Percentiles rank a stretch among this genome's conserved stretches.
These are phyloP conservation scores for Ramalina peruviana DNA, from an alignment of 495 filamentous ascomycete species.

Conservation along the genomic window DNA sequence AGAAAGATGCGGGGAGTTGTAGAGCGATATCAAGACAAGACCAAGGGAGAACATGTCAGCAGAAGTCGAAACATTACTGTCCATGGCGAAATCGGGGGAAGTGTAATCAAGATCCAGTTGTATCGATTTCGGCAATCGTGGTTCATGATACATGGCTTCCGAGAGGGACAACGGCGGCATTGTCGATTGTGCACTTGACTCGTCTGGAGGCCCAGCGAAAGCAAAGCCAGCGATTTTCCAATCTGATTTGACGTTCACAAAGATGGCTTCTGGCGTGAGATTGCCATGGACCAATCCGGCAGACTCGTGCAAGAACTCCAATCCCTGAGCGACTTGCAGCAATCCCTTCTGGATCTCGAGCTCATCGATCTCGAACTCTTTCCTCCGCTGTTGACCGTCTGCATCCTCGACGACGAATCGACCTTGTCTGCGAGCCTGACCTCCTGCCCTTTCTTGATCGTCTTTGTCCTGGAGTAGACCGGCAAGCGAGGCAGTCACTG, in stretches of 20 bases:
- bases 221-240: slow-evolving; percentile 93
- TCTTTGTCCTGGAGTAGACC: slow-evolving; percentile 78
- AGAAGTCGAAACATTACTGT: slow-evolving; percentile 63
- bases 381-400: slow-evolving; percentile 54
- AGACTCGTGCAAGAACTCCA: slow-evolving; percentile 95
- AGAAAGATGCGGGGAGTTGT: slow-evolving; percentile 82
- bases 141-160: slow-evolving; percentile 72
- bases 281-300: slow-evolving; percentile 89
- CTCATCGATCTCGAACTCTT: slow-evolving; percentile 91
- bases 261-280: slow-evolving; percentile 86
- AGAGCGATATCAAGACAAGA: slow-evolving; percentile 73
- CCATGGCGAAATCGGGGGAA: slow-evolving; percentile 84
- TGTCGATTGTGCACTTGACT: slow-evolving; percentile 51
- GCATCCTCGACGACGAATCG: slow-evolving; percentile 73
- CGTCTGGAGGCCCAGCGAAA: slow-evolving; percentile 69
- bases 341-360: slow-evolving; percentile 94
- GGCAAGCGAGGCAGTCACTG: slow-evolving; percentile 75
- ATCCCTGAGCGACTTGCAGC: slow-evolving; percentile 79
- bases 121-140: slow-evolving; percentile 67
- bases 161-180: slow-evolving; percentile 64
- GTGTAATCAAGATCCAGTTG: slow-evolving; percentile 87
- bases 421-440: slow-evolving; percentile 52
- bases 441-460: slow-evolving; percentile 59
- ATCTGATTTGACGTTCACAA: slow-evolving; percentile 92
- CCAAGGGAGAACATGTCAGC: slow-evolving; percentile 91